These are phyloP conservation scores for Allium sativum DNA, from an alignment of 106 monocot species.

Conservation along the genomic window DNA sequence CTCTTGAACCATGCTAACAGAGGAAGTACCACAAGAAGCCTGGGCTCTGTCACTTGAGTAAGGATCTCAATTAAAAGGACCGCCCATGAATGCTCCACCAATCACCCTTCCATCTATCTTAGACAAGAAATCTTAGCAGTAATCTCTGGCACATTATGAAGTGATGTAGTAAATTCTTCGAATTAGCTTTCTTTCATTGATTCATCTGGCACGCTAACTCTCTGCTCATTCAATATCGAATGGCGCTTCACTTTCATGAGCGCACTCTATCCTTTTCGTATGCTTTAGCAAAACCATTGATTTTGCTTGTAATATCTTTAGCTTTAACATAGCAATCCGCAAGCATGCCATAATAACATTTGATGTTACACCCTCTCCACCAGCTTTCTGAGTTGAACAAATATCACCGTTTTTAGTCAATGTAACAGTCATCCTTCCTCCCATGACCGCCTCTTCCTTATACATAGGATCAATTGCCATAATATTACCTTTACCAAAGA, in stretches of 20 bases:
- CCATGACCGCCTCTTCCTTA: constrained; percentile 80
- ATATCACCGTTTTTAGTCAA: constrained; percentile 79
- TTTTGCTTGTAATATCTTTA: constrained; percentile 70
- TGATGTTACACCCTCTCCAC: constrained; percentile 59
- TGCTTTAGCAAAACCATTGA: constrained; percentile 14
- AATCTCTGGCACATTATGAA: too few species aligned
- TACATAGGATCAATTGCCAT: constrained; percentile 82
- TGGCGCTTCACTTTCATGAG: too few species aligned
- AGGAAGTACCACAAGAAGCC: neutral
- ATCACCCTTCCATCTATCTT: too few species aligned
- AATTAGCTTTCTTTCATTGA: too few species aligned
- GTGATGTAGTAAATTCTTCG: too few species aligned
- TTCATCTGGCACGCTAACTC: too few species aligned
- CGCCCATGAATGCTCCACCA: too few species aligned
- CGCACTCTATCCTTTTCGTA: too few species aligned
- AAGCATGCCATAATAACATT: constrained; percentile 66
- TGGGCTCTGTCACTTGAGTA: too few species aligned
- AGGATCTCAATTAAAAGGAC: too few species aligned
- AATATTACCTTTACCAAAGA: constrained; percentile 71
- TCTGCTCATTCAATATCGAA: too few species aligned
- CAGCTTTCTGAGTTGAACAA: constrained; percentile 88
- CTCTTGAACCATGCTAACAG: neutral
- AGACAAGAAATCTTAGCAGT: too few species aligned
- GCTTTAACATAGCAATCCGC: constrained; percentile 69
- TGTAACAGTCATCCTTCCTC: constrained; percentile 81